Evolutionary conservation across 1,284 basidiomycete genomes (phyloP).

Genomic region (Austroboletus niveus): DNA sequence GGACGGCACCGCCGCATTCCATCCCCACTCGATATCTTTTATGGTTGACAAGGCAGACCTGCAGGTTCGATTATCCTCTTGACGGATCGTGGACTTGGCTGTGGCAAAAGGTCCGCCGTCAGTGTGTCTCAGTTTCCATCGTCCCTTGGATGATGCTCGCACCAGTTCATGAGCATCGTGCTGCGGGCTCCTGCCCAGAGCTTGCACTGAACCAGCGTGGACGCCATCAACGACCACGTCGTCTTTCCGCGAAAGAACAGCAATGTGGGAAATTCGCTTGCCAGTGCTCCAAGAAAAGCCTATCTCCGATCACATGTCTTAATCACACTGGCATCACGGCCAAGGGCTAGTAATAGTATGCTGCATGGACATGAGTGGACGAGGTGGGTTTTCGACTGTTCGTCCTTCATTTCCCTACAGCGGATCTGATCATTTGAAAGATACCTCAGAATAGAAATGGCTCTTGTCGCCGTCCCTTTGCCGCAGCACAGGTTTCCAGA

Average conservation of each 20-base stretch:
- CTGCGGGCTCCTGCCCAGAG: neutral
- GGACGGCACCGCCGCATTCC: neutral
- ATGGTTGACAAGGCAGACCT: neutral
- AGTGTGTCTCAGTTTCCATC: neutral
- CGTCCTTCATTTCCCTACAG: constrained; percentile 4
- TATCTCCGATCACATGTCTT: constrained; percentile 31
- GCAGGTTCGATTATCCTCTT: neutral
- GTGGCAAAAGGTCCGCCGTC: neutral
- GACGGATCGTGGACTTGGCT: neutral
- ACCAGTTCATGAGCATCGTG: constrained; percentile 7
- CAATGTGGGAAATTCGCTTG: neutral
- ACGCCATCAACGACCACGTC: neutral
- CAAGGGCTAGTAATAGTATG: constrained; percentile 37
- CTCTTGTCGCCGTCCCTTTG: constrained; percentile 7
- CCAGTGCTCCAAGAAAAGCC: constrained; percentile 24
- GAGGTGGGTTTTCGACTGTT: constrained; percentile 38
- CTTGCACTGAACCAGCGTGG: neutral
- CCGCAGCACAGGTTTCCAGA: constrained; percentile 12
- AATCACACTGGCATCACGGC: constrained; percentile 30
- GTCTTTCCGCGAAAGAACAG: constrained; percentile 8
- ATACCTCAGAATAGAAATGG: no score
- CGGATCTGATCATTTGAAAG: no score
- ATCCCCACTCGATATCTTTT: neutral
- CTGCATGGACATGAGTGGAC: constrained; percentile 55
- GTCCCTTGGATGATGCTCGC: constrained; percentile 4